Evolutionary conservation across 345 rosid species (phyloP), one percentile per base, ranked within the genome.

Genomic region (Garcia nutans): DNA sequence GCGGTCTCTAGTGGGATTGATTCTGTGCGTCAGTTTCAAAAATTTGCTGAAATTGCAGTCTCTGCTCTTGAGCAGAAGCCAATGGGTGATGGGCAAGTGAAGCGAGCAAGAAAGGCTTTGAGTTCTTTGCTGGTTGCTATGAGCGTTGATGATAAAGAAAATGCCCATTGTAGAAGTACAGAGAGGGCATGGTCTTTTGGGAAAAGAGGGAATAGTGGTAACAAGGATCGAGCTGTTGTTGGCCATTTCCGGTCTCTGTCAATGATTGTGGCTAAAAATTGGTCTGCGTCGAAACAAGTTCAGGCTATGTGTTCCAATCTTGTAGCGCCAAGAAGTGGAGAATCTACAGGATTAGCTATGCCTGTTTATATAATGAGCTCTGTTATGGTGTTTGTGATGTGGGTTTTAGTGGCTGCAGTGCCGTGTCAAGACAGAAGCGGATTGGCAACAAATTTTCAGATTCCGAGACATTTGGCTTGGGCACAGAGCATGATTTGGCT

Each of bases 211-310:
- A 84, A 80, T 28, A 67, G 77, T 0, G 65, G 77, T 19, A 74
- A 58, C 22, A 85, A 85, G 74, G 92, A 87, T 5, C 44, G 84
- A 86, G 45, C 70, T 78, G 1, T 70, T 3, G 86, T 70, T 3
- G 86, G 79, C 6, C 71, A 84, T 13, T 84, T 81, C 62, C 70
- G 86, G 82, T 80, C 97, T 10, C 79, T 85, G 3, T 82, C 98
- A 11, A 91, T 93, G 93, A 82, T 91, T 22, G 87, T 93, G n/a
- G 87, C 90, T 7, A 92, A 87, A 73, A 89, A 88, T 80, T 93
- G 99, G 98, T 96, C 99, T 0, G 97, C 99, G 5, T 87, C 99
- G 58, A 96, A 89, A 71, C 99, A 96, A 81, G 88, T 96, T 79
- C 97, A 96, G 23, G 88, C 93, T 3, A 92, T 93, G 98, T 71